phyloP scores from a whole-genome alignment of 345 rosid genomes.

The Combretum micranthum region DNA sequence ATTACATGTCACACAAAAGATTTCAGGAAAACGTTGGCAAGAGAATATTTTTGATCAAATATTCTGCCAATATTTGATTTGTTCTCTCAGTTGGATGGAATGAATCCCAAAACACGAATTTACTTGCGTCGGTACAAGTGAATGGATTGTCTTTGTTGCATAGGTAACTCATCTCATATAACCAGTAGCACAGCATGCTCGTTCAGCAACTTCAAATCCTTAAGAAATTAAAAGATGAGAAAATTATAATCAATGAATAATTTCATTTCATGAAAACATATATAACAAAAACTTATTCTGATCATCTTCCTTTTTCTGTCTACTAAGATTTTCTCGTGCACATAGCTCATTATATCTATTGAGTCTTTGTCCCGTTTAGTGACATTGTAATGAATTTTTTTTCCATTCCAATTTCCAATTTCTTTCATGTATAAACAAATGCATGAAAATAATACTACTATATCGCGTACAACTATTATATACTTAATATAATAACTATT shows the following conservation, averaged over 20 bases:
- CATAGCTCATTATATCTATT: too few relatives aligned
- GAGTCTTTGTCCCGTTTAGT: too few relatives aligned
- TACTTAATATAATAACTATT: too few relatives aligned
- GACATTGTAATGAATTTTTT: too few relatives aligned
- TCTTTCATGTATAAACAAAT: too few relatives aligned
- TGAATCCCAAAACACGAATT: slow-evolving; percentile 45
- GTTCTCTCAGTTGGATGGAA: slow-evolving; percentile 39
- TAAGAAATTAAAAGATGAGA: background rate
- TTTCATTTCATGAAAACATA: background rate
- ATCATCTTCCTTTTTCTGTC: too few relatives aligned
- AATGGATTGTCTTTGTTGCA: slow-evolving; percentile 25
- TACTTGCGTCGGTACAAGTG: slow-evolving; percentile 46
- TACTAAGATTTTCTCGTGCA: too few relatives aligned
- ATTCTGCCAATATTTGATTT: slow-evolving; percentile 16
- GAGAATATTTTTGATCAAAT: slow-evolving; percentile 10
- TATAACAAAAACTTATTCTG: background rate
- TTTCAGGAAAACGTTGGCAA: slow-evolving; percentile 15
- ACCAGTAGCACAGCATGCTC: slow-evolving; percentile 61
- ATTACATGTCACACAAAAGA: too few relatives aligned
- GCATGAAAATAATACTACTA: too few relatives aligned
- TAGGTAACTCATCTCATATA: slow-evolving; percentile 44
- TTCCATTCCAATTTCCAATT: too few relatives aligned
- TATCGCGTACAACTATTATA: too few relatives aligned
- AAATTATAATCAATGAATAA: background rate
- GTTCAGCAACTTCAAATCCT: slow-evolving; percentile 34